Percentiles rank a stretch among this genome's conserved stretches.
Evolutionary conservation across 2,329 filamentous ascomycete genomes (phyloP).

Genomic region (Neospermospora avenae): DNA sequence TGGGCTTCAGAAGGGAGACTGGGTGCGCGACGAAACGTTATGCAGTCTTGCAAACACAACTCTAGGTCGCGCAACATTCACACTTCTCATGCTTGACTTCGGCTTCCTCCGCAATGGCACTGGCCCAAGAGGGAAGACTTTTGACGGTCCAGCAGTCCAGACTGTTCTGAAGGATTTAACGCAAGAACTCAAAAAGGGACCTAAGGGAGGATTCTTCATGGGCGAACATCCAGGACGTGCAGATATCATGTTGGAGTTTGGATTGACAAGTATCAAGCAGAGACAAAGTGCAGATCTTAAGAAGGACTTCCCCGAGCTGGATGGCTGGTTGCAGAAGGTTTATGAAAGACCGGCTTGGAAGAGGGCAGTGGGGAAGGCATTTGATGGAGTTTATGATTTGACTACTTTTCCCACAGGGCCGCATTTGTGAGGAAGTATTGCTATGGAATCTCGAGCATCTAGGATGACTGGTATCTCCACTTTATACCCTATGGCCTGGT

Average conservation of each 20-base stretch:
- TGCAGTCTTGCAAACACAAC: slow-evolving; percentile 25
- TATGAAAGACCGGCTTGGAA: slow-evolving; percentile 31
- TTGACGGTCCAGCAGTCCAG: slow-evolving; percentile 18
- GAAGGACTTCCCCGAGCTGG: slow-evolving; percentile 34
- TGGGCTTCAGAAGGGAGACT: slow-evolving; percentile 26
- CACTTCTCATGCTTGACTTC: slow-evolving; percentile 29
- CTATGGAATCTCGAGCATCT: not conserved
- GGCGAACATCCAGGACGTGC: slow-evolving; percentile 33
- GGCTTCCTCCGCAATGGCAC: slow-evolving; percentile 12
- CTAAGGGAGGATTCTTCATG: slow-evolving; percentile 25
- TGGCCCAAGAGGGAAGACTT: slow-evolving; percentile 1
- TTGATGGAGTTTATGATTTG: slow-evolving; percentile 32
- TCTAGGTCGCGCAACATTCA: slow-evolving; percentile 18
- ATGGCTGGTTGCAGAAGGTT: slow-evolving; percentile 33
- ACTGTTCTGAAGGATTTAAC: slow-evolving; percentile 20
- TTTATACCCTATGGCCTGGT: not conserved
- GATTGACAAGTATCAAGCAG: slow-evolving; percentile 31
- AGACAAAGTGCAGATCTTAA: slow-evolving; percentile 31
- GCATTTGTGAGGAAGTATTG: not conserved
- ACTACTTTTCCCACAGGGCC: slow-evolving; percentile 16
- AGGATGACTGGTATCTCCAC: not conserved
- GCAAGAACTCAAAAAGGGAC: slow-evolving; percentile 22
- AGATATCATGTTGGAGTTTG: slow-evolving; percentile 35
- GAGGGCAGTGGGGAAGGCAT: slow-evolving; percentile 30
- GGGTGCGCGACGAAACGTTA: slow-evolving; percentile 33